These are phyloP conservation scores for Petunia axillaris DNA, from an alignment of 257 asterid species.

Conservation along the genomic window DNA sequence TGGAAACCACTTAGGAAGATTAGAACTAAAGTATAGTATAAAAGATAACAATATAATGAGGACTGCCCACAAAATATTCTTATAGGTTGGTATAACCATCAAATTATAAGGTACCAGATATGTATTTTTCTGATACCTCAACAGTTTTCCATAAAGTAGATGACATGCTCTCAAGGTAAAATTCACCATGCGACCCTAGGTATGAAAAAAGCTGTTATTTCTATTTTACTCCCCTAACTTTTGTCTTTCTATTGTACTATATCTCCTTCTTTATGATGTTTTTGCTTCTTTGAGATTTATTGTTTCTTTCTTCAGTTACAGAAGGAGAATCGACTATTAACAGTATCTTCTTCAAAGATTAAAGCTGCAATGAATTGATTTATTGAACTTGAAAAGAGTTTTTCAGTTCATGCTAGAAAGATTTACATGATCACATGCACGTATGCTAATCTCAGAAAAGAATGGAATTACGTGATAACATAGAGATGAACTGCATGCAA, in stretches of 20 bases:
- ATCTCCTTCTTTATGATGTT: slow-evolving; percentile 2
- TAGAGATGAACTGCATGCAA: neutral
- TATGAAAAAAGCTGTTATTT: neutral
- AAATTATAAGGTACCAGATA: neutral
- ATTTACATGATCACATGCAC: slow-evolving; percentile 1
- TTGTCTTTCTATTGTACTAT: neutral
- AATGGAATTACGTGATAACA: neutral
- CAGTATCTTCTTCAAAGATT: neutral
- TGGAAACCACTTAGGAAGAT: slow-evolving; percentile 32
- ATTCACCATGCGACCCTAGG: neutral
- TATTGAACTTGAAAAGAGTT: neutral
- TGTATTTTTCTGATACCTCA: neutral
- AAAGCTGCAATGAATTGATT: neutral
- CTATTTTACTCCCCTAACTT: neutral
- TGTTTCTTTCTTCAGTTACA: neutral
- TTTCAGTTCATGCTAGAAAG: slow-evolving; percentile 4
- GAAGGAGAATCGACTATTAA: neutral
- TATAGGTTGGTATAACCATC: neutral
- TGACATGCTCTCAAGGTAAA: neutral
- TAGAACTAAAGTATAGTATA: neutral
- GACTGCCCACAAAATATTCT: neutral
- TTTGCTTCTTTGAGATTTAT: slow-evolving; percentile 15
- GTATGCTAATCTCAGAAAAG: neutral
- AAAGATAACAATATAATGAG: neutral
- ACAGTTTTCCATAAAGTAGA: neutral